Evolutionary conservation across 2,329 filamentous ascomycete genomes (phyloP).

Genomic region (Amphichorda felina): DNA sequence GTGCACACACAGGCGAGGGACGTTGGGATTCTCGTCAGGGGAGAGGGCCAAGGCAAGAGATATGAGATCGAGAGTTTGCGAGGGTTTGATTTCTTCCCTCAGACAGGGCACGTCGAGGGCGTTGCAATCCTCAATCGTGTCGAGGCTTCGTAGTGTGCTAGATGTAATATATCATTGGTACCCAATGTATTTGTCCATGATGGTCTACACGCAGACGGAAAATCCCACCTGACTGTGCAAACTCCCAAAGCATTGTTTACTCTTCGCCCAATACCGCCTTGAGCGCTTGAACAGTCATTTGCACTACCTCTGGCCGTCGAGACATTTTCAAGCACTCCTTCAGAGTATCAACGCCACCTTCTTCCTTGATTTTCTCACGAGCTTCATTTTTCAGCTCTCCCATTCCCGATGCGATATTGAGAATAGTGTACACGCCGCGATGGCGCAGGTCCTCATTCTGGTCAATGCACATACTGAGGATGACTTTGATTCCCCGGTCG

Average conservation of each 20-base stretch:
- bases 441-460: slow-evolving; percentile 56
- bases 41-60: slow-evolving; percentile 33
- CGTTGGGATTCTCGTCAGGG: slow-evolving; percentile 75
- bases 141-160: slow-evolving; percentile 15
- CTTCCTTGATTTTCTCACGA: slow-evolving; percentile 45
- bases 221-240: too few relatives aligned
- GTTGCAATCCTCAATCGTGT: slow-evolving; percentile 52
- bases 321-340: slow-evolving; percentile 60
- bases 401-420: slow-evolving; percentile 59
- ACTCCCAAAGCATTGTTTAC: slow-evolving; percentile 2
- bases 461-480: slow-evolving; percentile 73
- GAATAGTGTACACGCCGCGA: slow-evolving; percentile 63
- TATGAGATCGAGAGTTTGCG: slow-evolving; percentile 86
- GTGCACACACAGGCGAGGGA: slow-evolving; percentile 96
- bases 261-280: slow-evolving; percentile 48
- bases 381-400: slow-evolving; percentile 53
- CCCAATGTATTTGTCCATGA: too few relatives aligned
- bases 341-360: slow-evolving; percentile 54
- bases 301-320: slow-evolving; percentile 56
- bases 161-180: not conserved
- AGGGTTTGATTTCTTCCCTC: slow-evolving; percentile 96
- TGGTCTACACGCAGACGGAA: too few relatives aligned
- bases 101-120: slow-evolving; percentile 62
- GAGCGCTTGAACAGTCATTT: slow-evolving; percentile 59
- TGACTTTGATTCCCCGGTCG: slow-evolving; percentile 59